Evolutionary conservation across 2,329 filamentous ascomycete species (phyloP), one percentile per base, ranked within the genome.

Genomic region (Capronia americana): DNA sequence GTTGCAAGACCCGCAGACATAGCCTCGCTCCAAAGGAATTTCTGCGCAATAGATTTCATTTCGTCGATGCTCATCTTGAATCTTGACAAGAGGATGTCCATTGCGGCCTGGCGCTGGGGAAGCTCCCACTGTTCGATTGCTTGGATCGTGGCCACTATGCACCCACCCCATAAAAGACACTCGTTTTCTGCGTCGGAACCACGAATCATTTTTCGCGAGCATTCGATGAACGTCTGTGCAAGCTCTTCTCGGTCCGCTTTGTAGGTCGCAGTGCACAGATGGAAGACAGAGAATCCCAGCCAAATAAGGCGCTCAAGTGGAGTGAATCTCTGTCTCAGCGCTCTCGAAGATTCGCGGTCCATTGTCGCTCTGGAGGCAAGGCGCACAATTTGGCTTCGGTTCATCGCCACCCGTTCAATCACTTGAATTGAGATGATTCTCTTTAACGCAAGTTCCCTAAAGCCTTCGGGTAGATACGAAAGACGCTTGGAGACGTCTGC

Each of bases 401-500:
- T 58, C 57, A 68, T 68, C 41, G 51, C 48, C 12, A 68, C 56
- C 26, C 65, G 57, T 28, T 61, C 63, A 28, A 68, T 65, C 5
- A 68, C 50, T 32, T 65, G 65, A n/a, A 62, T 56, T 3, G 64
- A 69, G 17, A 69, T 41, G n/a, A 41, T 44, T n/a, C 67, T 57
- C 32, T 61, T 66, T 7, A 70, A 28, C 11, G 69, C 69, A 10
- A 70, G 64, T 46, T 67, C 69, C 32, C 63, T 61, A 44, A 70
- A 70, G 10, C 69, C 69, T 56, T 61, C 54, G 12, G 64, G 67
- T 24, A 70, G 26, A 14, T 60, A 50, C 53, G 67, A 55, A 51
- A 70, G 55, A 32, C 58, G 48, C 14, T 23, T 57, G 41, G 64
- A 70, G 6, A 69, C 17, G 14, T 66, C 64, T 20, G 64, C 55